Evolutionary conservation across 2,329 filamentous ascomycete genomes (phyloP).

Genomic region (Rhynchosporium secalis): DNA sequence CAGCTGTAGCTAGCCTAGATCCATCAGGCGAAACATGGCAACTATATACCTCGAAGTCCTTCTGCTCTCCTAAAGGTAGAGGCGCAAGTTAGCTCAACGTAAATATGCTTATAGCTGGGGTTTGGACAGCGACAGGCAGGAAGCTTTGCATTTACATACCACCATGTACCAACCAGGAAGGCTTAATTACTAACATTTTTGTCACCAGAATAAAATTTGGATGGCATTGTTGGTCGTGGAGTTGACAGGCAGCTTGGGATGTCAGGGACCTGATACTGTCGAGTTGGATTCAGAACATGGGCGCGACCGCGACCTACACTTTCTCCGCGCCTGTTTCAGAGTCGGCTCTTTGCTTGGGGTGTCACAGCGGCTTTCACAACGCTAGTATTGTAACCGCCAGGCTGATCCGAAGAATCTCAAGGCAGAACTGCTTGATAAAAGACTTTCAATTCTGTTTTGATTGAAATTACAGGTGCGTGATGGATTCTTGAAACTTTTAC

Average conservation of each 20-base stretch:
- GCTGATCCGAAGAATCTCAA: too few relatives aligned
- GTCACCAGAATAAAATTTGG: slow-evolving; percentile 31
- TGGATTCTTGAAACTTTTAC: neutral
- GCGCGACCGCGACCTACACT: slow-evolving; percentile 25
- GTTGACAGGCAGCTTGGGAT: slow-evolving; percentile 16
- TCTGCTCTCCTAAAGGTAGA: slow-evolving; percentile 73
- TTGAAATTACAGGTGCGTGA: neutral
- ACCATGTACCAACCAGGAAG: slow-evolving; percentile 92
- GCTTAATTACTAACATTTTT: slow-evolving; percentile 85
- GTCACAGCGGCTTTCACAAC: neutral
- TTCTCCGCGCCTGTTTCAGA: slow-evolving; percentile 23
- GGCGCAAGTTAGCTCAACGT: slow-evolving; percentile 33
- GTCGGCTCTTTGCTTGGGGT: neutral
- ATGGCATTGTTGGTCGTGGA: slow-evolving; percentile 39
- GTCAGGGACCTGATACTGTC: neutral
- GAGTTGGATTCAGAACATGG: slow-evolving; percentile 3
- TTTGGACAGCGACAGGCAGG: slow-evolving; percentile 14
- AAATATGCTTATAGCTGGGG: slow-evolving; percentile 14
- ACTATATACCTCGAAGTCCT: slow-evolving; percentile 98
- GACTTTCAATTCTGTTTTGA: too few relatives aligned
- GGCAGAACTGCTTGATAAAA: too few relatives aligned
- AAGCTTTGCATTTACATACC: slow-evolving; percentile 50
- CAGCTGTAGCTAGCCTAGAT: slow-evolving; percentile 85
- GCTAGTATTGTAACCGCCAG: neutral
- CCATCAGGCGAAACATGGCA: slow-evolving; percentile 97